Evolutionary conservation across 2,329 filamentous ascomycete genomes (phyloP), one percentile per base, ranked within the genome.

Genomic region (Botryotinia convoluta): DNA sequence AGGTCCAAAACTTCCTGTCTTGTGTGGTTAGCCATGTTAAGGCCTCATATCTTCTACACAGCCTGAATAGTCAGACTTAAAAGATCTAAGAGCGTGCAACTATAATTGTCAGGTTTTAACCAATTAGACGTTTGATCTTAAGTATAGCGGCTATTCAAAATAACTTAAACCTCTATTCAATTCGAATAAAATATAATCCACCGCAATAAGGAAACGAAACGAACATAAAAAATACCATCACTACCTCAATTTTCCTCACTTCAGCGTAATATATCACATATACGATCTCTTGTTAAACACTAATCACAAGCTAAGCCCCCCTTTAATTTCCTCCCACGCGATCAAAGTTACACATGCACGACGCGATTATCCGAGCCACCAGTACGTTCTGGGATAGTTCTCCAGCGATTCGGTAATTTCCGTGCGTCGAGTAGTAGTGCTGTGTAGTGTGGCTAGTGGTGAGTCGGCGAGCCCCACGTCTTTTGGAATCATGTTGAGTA

Each of bases 291-390:
- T 10, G 48, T 54, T 7, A 5, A 35, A 57, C 64, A 29, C 26
- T n/a, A n/a, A 45, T n/a, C 8, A 22, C 16, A 20, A 68, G 45
- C 45, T 68, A 68, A 68, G 9, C 48, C 64, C 64, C 64, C 64
- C 64, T 68, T 68, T 57, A 39, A 68, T 68, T 54, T 35, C 26
- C 14, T n/a, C 22, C 14, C 8, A 37, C 48, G 20, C 32, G 16
- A 29, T 39, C 64, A 39, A 45, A 42, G 9, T 29, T 42, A 57
- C 64, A 54, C 35, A 57, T 57, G 64, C 35, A 29, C 45, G 35
- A 57, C 45, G 18, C 35, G 64, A 68, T 51, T 54, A 68, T 42
- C 26, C 64, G 12, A 54, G 35, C 26, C 45, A 29, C 26, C 16
- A 42, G 8, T 29, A 42, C 32, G 44, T 35, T 32, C 44, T 10